Evolutionary conservation across 441 rosid genomes (phyloP), one percentile per base, ranked within the genome.

Genomic region (Populus hybrid): DNA sequence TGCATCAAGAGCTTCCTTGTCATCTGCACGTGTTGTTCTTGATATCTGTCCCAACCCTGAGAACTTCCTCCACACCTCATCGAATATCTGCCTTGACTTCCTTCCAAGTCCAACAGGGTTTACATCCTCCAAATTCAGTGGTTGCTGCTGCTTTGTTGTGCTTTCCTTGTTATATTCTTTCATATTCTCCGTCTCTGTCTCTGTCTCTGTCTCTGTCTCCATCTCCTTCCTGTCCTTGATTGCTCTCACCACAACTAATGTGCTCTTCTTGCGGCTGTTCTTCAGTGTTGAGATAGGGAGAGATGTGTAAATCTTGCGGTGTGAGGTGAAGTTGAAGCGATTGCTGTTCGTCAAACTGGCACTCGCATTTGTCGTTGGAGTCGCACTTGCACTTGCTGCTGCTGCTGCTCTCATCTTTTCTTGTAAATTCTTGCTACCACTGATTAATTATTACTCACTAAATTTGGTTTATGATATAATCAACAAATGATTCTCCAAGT

Each of bases 51-150:
- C 98, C 64, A 95, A 84, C 21, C 93, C 97, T 8, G 98, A 95
- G 85, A 95, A 95, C 83, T 95, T 95, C 78, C 97, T 87, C 99
- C 99, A 95, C 21, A 94, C 97, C 81, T 92, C 93, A 78, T 94
- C 97, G 76, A 95, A 95, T 30, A 94, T 85, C 87, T 94, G 98
- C 71, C 98, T 80, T 24, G 98, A 94, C 81, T 90, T 88, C 82
- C 98, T 86, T 46, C 99, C 97, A 10, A 95, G 77, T 0, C 97
- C 98, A 61, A 95, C 98, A 0, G 98, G 98, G 80, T 95, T 94
- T 65, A 95, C 98, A 71, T 91, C 97, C 42, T 92, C 98, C 70
- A 95, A 77, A 72, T 88, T 91, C 57, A 95, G 75, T 6, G 89
- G 83, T 70, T 73, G 89, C 54, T 84, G 46, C 8, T 67, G 38